Evolutionary conservation across 345 rosid genomes (phyloP), one percentile per base, ranked within the genome.

Genomic region (Lepidium didymum): DNA sequence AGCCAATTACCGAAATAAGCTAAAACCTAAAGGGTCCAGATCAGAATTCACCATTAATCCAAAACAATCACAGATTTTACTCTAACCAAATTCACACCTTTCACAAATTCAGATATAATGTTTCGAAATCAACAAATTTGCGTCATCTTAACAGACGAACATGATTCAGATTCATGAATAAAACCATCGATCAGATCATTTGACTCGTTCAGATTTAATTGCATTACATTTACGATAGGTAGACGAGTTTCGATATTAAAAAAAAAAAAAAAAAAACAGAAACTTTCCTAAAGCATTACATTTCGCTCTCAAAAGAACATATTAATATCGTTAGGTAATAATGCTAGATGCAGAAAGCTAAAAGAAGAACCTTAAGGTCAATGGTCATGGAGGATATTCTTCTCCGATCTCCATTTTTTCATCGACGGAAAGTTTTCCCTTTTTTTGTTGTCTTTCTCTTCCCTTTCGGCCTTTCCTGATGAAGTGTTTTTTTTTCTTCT

Each of bases 381-480:
- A 52, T 34, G 75, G 61, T 79, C 68, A 64, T 63, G 77, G 77
- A 82, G 81, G 80, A 49, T 80, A 50, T 76, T 69, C 80, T 81
- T 81, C 83, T 79, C 84, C 81, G 62, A 75, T 68, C 78, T 38
- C 65, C 78, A 75, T 77, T 79, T 61, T 80, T 80, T 69, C 83
- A 73, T 61, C 68, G 67, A 47, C 62, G 47, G 11, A 46, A 56
- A 62, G 68, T 31, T 74, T 27, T 67, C 15, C 63, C 71, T 70
- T 80, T 75, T 62, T 29, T 45, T 43, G 31, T 13, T 34, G 43
- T 41, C 58, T 65, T 60, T 52, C 50, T 54, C 49, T 12, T 19
- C 14, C 41, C 38, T 38, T 70, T 53, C 10, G n/a, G n/a, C 50
- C 36, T 29, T 70, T 16, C 61, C 47, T 46, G 27, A 51, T 16